phyloP scores from a whole-genome alignment of 2,329 filamentous ascomycete species.

The Cadophora gregata region DNA sequence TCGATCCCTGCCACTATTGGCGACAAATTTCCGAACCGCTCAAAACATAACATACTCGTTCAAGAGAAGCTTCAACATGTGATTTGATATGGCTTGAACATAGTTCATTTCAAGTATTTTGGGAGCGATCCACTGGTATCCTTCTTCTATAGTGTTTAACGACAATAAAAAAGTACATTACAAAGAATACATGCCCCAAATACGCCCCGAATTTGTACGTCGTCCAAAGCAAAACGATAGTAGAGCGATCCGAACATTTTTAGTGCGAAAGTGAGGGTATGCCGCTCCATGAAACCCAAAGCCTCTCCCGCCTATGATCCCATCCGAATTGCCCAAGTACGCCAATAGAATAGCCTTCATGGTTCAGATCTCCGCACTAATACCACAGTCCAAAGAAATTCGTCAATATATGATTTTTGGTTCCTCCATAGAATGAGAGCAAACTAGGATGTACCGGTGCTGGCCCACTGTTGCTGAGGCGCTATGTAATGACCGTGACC shows the following conservation, averaged over 20 bases:
- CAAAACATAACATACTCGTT: background rate
- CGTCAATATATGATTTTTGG: conserved; percentile 22
- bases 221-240: conserved; percentile 3
- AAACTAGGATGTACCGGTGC: conserved; percentile 35
- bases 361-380: background rate
- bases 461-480: conserved; percentile 41
- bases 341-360: conserved; percentile 2
- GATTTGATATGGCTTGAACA: background rate
- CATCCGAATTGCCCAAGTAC: conserved; percentile 15
- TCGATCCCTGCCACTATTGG: background rate
- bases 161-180: conserved; percentile 31
- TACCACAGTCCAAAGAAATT: conserved; percentile 23
- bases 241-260: background rate
- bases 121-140: background rate
- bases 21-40: background rate
- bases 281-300: conserved; percentile 4
- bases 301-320: background rate
- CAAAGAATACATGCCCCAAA: conserved; percentile 19
- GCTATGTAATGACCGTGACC: conserved; percentile 42
- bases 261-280: conserved; percentile 16
- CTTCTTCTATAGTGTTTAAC: conserved; percentile 14
- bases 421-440: background rate
- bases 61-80: background rate
- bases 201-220: background rate
- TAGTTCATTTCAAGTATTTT: background rate